Percentiles rank a stretch among this genome's conserved stretches.
Evolutionary conservation across 805 yeast genomes (phyloP).

Genomic region (Metschnikowia arizonensis): DNA sequence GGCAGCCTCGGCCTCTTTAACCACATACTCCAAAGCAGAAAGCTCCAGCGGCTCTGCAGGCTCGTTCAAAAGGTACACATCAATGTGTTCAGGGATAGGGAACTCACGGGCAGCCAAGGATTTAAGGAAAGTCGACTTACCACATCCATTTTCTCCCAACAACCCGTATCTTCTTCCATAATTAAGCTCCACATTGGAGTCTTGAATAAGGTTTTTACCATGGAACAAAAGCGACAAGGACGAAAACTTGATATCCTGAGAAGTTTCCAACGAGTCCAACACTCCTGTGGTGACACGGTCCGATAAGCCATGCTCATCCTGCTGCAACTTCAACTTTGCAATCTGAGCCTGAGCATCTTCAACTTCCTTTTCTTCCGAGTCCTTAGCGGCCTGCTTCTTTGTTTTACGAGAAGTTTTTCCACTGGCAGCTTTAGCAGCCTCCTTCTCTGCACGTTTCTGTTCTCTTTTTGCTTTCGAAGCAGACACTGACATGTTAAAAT

Average conservation of each 20-base stretch:
- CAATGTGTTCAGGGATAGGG: conserved; percentile 90
- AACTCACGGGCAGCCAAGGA: conserved; percentile 94
- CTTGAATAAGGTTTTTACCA: conserved; percentile 94
- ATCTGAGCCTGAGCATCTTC: conserved; percentile 69
- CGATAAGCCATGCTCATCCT: conserved; percentile 88
- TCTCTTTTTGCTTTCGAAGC: conserved; percentile 98
- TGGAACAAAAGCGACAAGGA: conserved; percentile 92
- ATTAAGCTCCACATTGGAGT: conserved; percentile 86
- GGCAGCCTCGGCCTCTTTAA: conserved; percentile 92
- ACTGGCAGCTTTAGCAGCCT: conserved; percentile 50
- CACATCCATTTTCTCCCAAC: conserved; percentile 98
- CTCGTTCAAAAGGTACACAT: conserved; percentile 89
- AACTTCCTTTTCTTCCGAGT: conserved; percentile 47
- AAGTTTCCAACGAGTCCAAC: conserved; percentile 78
- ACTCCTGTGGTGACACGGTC: conserved; percentile 99
- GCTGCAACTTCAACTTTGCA: conserved; percentile 84
- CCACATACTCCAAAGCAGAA: conserved; percentile 94
- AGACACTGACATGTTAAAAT: conserved; percentile 57
- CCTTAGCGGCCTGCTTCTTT: conserved; percentile 52
- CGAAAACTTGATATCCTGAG: conserved; percentile 89
- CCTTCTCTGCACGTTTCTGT: conserved; percentile 75
- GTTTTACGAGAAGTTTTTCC: conserved; percentile 72
- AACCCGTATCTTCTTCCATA: conserved; percentile 97
- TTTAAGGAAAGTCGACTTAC: conserved; percentile 92
- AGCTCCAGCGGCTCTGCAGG: conserved; percentile 94